phyloP scores from a whole-genome alignment of 1,284 basidiomycete genomes.

The Naganishia sp. region DNA sequence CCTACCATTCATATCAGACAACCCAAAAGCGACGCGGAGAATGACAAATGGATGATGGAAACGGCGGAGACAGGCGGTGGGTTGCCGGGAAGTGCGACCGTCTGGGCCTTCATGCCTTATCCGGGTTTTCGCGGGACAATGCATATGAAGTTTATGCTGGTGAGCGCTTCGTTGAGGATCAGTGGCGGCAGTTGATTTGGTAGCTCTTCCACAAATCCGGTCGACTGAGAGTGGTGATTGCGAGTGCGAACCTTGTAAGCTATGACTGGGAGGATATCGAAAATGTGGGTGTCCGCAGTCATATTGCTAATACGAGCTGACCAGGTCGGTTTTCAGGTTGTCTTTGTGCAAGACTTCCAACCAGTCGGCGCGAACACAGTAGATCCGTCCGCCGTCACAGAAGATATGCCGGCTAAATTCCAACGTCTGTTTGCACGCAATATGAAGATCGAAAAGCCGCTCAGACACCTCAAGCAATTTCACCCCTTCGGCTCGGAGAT shows the following conservation, averaged over 20 bases:
- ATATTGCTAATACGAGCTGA: neutral
- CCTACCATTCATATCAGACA: conserved; percentile 23
- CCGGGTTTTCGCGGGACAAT: conserved; percentile 27
- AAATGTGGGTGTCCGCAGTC: conserved; percentile 42
- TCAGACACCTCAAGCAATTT: conserved; percentile 37
- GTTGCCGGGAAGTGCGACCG: conserved; percentile 6
- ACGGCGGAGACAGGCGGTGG: conserved; percentile 25
- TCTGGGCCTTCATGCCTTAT: conserved; percentile 26
- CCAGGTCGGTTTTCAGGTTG: conserved; percentile 38
- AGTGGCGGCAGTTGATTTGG: neutral
- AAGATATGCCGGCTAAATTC: conserved; percentile 42
- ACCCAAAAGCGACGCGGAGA: conserved; percentile 2
- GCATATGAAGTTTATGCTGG: conserved; percentile 34
- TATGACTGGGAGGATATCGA: conserved; percentile 53
- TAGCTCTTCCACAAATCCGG: conserved; percentile 54
- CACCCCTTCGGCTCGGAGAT: conserved; percentile 42
- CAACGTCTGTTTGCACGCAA: conserved; percentile 41
- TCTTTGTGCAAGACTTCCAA: conserved; percentile 52
- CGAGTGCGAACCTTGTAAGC: conserved; percentile 49
- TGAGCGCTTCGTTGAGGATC: neutral
- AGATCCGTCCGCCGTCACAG: conserved; percentile 19
- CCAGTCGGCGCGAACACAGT: conserved; percentile 11
- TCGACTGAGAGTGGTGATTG: conserved; percentile 48
- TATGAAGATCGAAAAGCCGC: conserved; percentile 46
- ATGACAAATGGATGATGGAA: conserved; percentile 13